Percentiles rank a stretch among this genome's conserved stretches.
These are phyloP conservation scores for Alternaria gansuensis DNA, from an alignment of 2,329 filamentous ascomycete genomes.

Conservation along the genomic window DNA sequence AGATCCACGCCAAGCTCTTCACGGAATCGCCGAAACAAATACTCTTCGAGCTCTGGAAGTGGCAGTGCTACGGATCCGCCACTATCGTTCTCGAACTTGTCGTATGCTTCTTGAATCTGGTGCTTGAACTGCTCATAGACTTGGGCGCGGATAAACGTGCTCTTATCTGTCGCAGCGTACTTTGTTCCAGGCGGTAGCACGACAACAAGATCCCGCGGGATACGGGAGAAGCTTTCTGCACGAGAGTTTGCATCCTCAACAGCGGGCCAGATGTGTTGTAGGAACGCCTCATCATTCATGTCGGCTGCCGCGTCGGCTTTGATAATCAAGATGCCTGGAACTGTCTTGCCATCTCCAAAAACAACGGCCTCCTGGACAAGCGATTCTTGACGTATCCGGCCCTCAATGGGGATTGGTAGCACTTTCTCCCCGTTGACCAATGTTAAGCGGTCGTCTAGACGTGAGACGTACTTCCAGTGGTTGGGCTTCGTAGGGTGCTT, in stretches of 20 bases:
- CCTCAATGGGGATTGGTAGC: conserved; percentile 62
- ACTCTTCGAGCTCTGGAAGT: conserved; percentile 45
- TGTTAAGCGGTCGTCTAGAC: conserved; percentile 59
- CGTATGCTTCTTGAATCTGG: conserved; percentile 60
- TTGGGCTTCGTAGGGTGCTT: conserved; percentile 56
- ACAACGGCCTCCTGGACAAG: conserved; percentile 66
- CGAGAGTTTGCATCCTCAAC: conserved; percentile 62
- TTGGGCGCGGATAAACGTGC: conserved; percentile 63
- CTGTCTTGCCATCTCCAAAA: conserved; percentile 64
- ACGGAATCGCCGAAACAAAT: conserved; percentile 32
- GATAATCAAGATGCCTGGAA: conserved; percentile 65
- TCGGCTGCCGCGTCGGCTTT: conserved; percentile 57
- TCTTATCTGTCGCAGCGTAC: conserved; percentile 66
- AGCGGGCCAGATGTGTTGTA: conserved; percentile 60
- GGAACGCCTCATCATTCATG: conserved; percentile 57
- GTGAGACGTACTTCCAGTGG: conserved; percentile 59
- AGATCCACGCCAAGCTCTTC: conserved; percentile 33
- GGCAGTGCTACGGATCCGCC: conserved; percentile 36
- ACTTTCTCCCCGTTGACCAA: conserved; percentile 63
- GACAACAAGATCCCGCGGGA: conserved; percentile 63
- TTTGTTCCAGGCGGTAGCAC: conserved; percentile 57
- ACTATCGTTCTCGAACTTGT: conserved; percentile 32
- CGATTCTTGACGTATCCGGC: conserved; percentile 62
- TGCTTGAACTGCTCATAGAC: conserved; percentile 61
- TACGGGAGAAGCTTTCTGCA: conserved; percentile 62